Evolutionary conservation across 768 basidiomycete genomes (phyloP).

Genomic region (Wakefieldia striispora): DNA sequence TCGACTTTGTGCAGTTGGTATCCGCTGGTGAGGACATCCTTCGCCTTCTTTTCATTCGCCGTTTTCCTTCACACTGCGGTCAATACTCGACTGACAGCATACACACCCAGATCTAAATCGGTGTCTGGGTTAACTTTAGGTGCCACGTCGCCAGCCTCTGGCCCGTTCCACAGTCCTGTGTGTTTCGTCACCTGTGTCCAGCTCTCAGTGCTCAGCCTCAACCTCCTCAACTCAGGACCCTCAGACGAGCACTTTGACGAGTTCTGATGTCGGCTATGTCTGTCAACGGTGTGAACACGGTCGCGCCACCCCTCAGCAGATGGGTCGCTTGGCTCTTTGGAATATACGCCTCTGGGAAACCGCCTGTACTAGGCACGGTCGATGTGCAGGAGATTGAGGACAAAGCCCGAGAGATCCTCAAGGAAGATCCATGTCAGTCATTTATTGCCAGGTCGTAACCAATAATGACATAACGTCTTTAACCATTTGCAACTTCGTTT

Average conservation of each 20-base stretch:
- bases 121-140: not conserved
- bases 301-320: slow-evolving; percentile 20
- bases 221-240: not conserved
- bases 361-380: slow-evolving; percentile 51
- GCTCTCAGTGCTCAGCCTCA: not conserved
- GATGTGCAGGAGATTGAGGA: slow-evolving; percentile 61
- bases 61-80: not conserved
- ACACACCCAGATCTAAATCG: too few species aligned
- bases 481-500: too few species aligned
- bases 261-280: slow-evolving; percentile 8
- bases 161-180: not conserved
- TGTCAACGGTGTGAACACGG: slow-evolving; percentile 9
- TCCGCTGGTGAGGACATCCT: not conserved
- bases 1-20: not conserved
- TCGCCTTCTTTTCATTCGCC: not conserved
- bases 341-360: slow-evolving; percentile 21
- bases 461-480: too few species aligned
- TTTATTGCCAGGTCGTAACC: too few species aligned
- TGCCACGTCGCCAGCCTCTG: not conserved
- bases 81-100: not conserved
- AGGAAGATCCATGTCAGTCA: slow-evolving; percentile 49
- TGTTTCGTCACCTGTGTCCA: not conserved
- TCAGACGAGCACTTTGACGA: too few species aligned
- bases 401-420: slow-evolving; percentile 59
- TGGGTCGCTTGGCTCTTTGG: slow-evolving; percentile 22